These are phyloP conservation scores for Penicillium paneum DNA, from an alignment of 2,329 filamentous ascomycete genomes.

Conservation along the genomic window DNA sequence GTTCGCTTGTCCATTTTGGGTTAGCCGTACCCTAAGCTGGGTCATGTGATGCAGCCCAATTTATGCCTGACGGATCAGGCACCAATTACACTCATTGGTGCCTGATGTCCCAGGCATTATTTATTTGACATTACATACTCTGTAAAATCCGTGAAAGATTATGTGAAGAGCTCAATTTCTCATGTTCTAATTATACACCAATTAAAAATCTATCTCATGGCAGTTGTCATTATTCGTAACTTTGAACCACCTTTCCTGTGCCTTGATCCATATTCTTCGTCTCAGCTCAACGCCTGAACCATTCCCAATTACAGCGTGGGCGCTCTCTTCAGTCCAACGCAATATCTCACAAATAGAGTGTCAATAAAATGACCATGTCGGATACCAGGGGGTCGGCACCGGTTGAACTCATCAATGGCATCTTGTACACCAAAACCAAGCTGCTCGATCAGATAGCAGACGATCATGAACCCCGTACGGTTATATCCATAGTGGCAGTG, in stretches of 20 bases:
- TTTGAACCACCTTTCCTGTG: slow-evolving; percentile 7
- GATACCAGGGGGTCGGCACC: slow-evolving; percentile 74
- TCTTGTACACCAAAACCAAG: slow-evolving; percentile 68
- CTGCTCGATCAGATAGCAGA: slow-evolving; percentile 83
- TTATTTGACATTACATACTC: not conserved
- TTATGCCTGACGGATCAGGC: not conserved
- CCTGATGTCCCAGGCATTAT: slow-evolving; percentile 11
- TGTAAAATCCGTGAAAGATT: not conserved
- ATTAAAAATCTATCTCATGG: slow-evolving; percentile 1
- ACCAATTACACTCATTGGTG: not conserved
- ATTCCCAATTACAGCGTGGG: slow-evolving; percentile 34
- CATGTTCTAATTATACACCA: slow-evolving; percentile 1
- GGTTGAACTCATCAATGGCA: slow-evolving; percentile 75
- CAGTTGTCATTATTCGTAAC: slow-evolving; percentile 11
- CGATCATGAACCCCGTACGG: slow-evolving; percentile 85
- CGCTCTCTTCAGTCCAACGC: slow-evolving; percentile 47
- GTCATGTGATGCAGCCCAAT: slow-evolving; percentile 9
- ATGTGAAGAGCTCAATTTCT: not conserved
- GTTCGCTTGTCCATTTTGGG: slow-evolving; percentile 43
- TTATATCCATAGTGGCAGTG: slow-evolving; percentile 98
- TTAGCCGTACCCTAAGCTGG: slow-evolving; percentile 40
- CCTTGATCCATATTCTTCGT: not conserved
- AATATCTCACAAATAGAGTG: slow-evolving; percentile 75
- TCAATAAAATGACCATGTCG: slow-evolving; percentile 87
- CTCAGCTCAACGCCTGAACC: slow-evolving; percentile 4